Evolutionary conservation across 1,139 yeast species (phyloP).

Genomic region (Zygoascus meyerae): DNA sequence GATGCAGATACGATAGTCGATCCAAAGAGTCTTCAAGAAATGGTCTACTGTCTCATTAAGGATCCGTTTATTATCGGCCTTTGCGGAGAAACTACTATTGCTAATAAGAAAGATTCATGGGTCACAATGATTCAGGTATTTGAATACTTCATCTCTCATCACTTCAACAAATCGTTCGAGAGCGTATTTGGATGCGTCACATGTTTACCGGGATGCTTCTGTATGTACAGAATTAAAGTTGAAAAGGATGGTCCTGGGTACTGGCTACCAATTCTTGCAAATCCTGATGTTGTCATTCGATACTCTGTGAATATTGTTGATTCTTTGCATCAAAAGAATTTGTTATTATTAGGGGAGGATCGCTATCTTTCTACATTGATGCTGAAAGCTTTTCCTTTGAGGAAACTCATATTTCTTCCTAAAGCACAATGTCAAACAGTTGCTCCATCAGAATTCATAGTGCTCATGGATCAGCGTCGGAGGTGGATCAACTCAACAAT

Average conservation of each 20-base stretch:
- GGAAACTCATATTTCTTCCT: conserved; percentile 33
- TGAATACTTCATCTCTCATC: conserved; percentile 36
- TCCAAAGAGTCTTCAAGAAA: conserved; percentile 30
- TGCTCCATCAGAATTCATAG: conserved; percentile 31
- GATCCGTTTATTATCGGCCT: conserved; percentile 33
- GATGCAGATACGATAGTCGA: conserved; percentile 36
- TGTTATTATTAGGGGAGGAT: conserved; percentile 34
- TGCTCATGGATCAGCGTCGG: conserved; percentile 34
- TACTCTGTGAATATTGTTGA: conserved; percentile 32
- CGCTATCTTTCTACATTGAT: conserved; percentile 34
- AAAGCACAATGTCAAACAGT: conserved; percentile 33
- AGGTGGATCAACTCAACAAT: conserved; percentile 38
- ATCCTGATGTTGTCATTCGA: conserved; percentile 32
- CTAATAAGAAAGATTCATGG: conserved; percentile 32
- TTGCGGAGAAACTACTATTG: conserved; percentile 35
- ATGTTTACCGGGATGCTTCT: conserved; percentile 36
- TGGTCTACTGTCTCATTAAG: conserved; percentile 29
- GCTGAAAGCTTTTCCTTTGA: conserved; percentile 33
- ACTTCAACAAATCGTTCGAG: conserved; percentile 35
- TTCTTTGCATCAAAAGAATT: conserved; percentile 33
- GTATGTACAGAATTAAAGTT: conserved; percentile 40
- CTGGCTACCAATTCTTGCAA: conserved; percentile 66
- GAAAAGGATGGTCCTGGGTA: conserved; percentile 45
- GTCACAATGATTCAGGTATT: conserved; percentile 37
- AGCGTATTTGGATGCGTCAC: conserved; percentile 36